Base-by-base conservation (phyloP, 2,329 filamentous ascomycete species). In the Trichothecium sympodiale region DNA sequence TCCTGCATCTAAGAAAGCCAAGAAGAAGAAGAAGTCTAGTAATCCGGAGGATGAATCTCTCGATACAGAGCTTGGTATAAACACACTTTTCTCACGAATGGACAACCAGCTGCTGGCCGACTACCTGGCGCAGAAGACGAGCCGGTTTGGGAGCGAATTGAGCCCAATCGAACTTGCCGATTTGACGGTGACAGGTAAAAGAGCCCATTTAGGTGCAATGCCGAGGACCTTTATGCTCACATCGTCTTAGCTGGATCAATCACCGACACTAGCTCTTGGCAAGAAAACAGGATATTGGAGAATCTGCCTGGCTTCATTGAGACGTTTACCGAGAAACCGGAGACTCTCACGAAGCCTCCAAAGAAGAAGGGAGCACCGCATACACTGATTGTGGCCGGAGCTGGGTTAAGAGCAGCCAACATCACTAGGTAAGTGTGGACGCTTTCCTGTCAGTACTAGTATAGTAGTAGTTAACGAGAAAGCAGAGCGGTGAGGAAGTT, bases 101-200 rank as follows among this genome's bases (percentile, higher is more conserved):
- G 85, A 94, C 56, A 80, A 76, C 41, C 75, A 80, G 45, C 67
- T 95, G 29, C 64, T 95, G 32, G 84, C 88, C 2, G 89, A 95
- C 55, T 79, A 94, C 55, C 67, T 95, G 42, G 83, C 83, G 6
- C 80, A 91, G 52, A 76, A 83, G 52, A 80, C 84, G 36, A 76
- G 72, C 44, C 72, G 81, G 17, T 93, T 89, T 51, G 83, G 86
- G 36, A 76, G 74, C 18, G 81, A 94, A 35, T 58, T 95, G 49
- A 94, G 83, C 47, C 65, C 77, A 1, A 73, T 96, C 29, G 91
- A 98, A 60, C 64, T 94, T 23, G 80, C 84, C 38, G 88, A 95
- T 53, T 65, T 85, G 50, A 79, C 83, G 37, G 69, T 96, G 35
- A 77, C 85, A 46, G 80, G 85, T 87, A 67, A 47, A 65, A 38